Base-by-base conservation (phyloP, 2,329 filamentous ascomycete species). In the Penicillium sp. region DNA sequence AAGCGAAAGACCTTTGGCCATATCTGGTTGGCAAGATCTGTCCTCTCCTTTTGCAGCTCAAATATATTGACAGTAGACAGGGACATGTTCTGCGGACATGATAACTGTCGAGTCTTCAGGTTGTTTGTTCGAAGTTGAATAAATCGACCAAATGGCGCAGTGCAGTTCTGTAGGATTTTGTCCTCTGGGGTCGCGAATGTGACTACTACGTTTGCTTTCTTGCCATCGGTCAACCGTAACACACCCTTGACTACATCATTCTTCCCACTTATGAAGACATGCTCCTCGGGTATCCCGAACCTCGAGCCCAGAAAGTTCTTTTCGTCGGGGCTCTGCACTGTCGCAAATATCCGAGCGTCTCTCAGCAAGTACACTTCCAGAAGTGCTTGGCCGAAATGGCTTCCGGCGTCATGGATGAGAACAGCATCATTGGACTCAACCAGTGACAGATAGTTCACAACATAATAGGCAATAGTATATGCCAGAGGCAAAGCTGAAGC, bases 371-470 rank as follows among this genome's bases (percentile, higher is more conserved):
- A 65, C 2, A 72, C 9, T 19, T 68, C 61, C 17, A 68, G 45
- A 3, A 68, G 23, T 6, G 70, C 70, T 35, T 65, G 65, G 1
- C 68, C 68, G 8, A 57, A 49, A 33, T 58, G 50, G n/a, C 58
- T 66, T 23, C 53, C 61, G 4, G 68, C 70, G 6, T 65, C 60
- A 21, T 72, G 65, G 6, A 77, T 69, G 1, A 77, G 49, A 5
- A 76, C 53, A 2, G 39, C 60, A 38, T 75, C 64, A 7, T 61
- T 60, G 8, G 50, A 13, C 3, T 39, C 47, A 8, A 68, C 23
- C 6, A 48, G 43, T 7, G 65, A 65, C 9, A 70, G 27, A 15
- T 65, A 15, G 9, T 66, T 51, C 1, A 67, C 53, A 17, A 61
- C 57, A 41, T 67, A 61, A 25, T 62, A 66, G 10, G 67, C 68